Base-by-base conservation (phyloP, 768 basidiomycete species). In the Macrocybe gigantea region DNA sequence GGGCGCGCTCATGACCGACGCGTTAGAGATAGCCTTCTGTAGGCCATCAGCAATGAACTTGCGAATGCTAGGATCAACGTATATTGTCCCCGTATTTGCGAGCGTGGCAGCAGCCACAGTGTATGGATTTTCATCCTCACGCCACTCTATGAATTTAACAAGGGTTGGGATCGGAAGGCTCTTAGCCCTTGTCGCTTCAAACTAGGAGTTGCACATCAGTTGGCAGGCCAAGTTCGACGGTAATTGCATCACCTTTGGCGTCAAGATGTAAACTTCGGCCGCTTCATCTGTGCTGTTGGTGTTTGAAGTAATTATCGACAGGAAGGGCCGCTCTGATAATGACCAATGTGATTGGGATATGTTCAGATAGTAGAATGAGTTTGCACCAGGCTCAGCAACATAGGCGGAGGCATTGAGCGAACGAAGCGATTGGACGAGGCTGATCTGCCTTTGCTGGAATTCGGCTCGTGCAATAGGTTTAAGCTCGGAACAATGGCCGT, bases 351-450 rank as follows among this genome's bases (percentile, higher is more conserved):
- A 50, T 5, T 55, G 58, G 9, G 84, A 83, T 49, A 90, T 72
- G 54, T 89, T 90, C n/a, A 72, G 80, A 61, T 77, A 92, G 70
- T 80, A 93, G 2, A 71, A 65, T 1, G 83, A 79, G 48, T 72
- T 85, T 10, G 87, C 78, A 0, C 86, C 81, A 22, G 92, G 88
- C 60, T 93, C 90, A 5, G 85, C 79, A 33, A 93, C 77, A 60
- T 88, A 93, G 11, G 85, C 83, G 6, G 78, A 72, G 0, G 77
- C 83, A 31, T 78, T 74, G 29, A 80, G 68, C 5, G 62, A 50
- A 46, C 68, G 60, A 12, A 88, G 71, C 0, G 60, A 65, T 10
- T 66, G 64, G 1, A 82, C 82, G 30, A 88, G 71, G 7, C 61
- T 52, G 5, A 56, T 67, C 55, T 86, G 87, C n/a, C 84, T 75